Evolutionary conservation across 306 rosid genomes (phyloP).

Genomic region (Vicia villosa): DNA sequence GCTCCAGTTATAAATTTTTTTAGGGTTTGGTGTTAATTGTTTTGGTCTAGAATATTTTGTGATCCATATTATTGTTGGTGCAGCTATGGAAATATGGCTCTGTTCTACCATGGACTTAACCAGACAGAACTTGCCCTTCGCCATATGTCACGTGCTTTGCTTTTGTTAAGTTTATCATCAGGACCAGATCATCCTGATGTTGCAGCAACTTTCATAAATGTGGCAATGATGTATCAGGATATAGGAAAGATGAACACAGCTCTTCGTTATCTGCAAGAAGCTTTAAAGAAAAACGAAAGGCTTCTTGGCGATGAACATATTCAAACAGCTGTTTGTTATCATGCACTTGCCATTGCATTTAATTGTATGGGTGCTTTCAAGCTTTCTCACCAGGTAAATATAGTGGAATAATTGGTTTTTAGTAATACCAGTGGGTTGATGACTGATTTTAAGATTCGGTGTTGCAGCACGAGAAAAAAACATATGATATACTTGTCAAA

Average conservation of each 20-base stretch:
- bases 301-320: constrained; percentile 98
- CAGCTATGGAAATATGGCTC: constrained; percentile 99
- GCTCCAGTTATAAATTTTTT: not conserved
- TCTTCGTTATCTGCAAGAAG: constrained; percentile 99
- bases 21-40: not conserved
- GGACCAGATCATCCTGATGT: constrained; percentile 99
- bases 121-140: constrained; percentile 95
- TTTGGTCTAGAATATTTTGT: constrained; percentile 25
- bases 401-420: not conserved
- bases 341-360: constrained; percentile 95
- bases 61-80: constrained; percentile 35
- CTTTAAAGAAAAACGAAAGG: constrained; percentile 93
- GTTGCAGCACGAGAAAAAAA: constrained; percentile 92
- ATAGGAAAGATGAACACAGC: constrained; percentile 96
- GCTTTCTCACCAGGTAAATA: constrained; percentile 90
- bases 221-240: constrained; percentile 99
- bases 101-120: constrained; percentile 94
- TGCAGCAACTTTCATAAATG: constrained; percentile 91
- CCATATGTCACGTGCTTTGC: constrained; percentile 97
- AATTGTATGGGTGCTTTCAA: constrained; percentile 98
- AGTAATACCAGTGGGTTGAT: constrained; percentile 1
- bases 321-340: constrained; percentile 99
- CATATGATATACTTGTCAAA: constrained; percentile 92
- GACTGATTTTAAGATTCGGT: constrained; percentile 33
- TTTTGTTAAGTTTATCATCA: constrained; percentile 86